Conservation (phyloP, 106 monocot species). For the Cymbidium sinense region DNA sequence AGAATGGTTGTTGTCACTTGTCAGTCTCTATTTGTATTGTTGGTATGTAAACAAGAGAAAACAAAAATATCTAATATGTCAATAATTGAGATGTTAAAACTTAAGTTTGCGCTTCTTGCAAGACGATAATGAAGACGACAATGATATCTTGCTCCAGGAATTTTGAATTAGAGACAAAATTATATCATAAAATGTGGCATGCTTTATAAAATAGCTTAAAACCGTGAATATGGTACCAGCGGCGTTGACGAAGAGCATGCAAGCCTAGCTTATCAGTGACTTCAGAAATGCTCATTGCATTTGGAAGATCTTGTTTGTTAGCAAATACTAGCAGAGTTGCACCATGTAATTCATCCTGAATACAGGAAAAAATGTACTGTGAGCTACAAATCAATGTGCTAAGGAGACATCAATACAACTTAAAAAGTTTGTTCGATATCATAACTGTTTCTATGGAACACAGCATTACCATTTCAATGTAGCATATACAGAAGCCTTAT, state of each 20-base stretch:
- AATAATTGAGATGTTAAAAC: background rate
- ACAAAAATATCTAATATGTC: background rate
- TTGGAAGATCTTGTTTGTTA: constrained; percentile 33
- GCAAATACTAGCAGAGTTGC: constrained; percentile 29
- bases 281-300: constrained; percentile 30
- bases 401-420: background rate
- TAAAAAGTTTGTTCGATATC: background rate
- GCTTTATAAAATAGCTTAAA: background rate
- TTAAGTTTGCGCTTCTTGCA: background rate
- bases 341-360: constrained; percentile 20
- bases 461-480: background rate
- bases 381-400: background rate
- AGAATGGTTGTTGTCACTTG: no score
- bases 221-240: constrained; percentile 8
- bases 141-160: background rate
- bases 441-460: background rate
- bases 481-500: background rate
- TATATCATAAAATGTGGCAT: background rate
- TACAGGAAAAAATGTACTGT: background rate
- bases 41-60: background rate
- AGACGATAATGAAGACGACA: background rate
- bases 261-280: constrained; percentile 25
- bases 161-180: no score
- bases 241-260: constrained; percentile 26
- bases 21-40: background rate